Conservation (phyloP, 2,329 filamentous ascomycete species). For the Chaetomium sp. region DNA sequence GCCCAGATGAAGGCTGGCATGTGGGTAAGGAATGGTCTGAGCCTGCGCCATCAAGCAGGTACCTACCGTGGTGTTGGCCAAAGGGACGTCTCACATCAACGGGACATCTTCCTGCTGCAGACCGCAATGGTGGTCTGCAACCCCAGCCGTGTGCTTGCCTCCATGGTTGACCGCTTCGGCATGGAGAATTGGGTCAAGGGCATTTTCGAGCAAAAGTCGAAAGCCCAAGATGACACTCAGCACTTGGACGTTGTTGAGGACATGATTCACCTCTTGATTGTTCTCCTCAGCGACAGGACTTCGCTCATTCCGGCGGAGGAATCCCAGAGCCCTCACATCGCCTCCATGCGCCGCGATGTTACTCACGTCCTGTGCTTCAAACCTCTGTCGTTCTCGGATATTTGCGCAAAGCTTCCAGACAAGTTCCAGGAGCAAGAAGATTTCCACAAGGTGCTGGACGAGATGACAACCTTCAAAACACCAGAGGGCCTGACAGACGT, state of each 20-base stretch:
- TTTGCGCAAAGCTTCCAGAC: slow-evolving; percentile 79
- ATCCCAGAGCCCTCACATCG: slow-evolving; percentile 56
- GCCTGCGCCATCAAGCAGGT: slow-evolving; percentile 86
- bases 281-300: slow-evolving; percentile 82
- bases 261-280: slow-evolving; percentile 87
- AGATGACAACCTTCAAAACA: slow-evolving; percentile 82
- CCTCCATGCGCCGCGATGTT: slow-evolving; percentile 79
- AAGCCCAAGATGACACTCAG: slow-evolving; percentile 78
- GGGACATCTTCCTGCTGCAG: slow-evolving; percentile 90
- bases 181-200: slow-evolving; percentile 83
- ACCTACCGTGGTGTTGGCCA: slow-evolving; percentile 87
- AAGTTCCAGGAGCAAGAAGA: slow-evolving; percentile 84
- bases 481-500: slow-evolving; percentile 90
- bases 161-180: slow-evolving; percentile 86
- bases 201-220: slow-evolving; percentile 63
- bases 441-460: slow-evolving; percentile 75
- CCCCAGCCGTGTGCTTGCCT: slow-evolving; percentile 74
- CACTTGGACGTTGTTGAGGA: slow-evolving; percentile 92
- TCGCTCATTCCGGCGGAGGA: slow-evolving; percentile 65
- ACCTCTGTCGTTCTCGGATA: slow-evolving; percentile 88
- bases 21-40: slow-evolving; percentile 98
- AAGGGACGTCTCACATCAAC: slow-evolving; percentile 86
- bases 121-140: slow-evolving; percentile 83
- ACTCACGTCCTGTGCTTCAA: slow-evolving; percentile 94
- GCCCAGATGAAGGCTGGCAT: slow-evolving; percentile 97